Percentiles rank a stretch among this genome's conserved stretches.
Evolutionary conservation across 108 stramenopile species (phyloP).

Genomic region (Discostella stelligeroides): DNA sequence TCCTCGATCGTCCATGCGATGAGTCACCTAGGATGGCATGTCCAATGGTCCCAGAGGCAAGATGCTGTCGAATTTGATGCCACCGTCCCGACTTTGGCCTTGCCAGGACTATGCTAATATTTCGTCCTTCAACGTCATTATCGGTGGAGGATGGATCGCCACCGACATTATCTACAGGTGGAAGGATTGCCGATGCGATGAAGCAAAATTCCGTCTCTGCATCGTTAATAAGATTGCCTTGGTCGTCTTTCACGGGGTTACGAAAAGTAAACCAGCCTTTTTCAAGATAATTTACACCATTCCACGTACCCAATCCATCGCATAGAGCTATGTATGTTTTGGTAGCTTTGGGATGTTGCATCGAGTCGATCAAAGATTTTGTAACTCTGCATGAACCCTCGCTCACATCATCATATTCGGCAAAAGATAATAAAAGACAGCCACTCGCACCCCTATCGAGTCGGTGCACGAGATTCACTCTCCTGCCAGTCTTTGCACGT

Average conservation of each 20-base stretch:
- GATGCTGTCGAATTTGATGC: slow-evolving; percentile 73
- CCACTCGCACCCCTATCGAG: slow-evolving; percentile 59
- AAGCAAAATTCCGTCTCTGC: slow-evolving; percentile 39
- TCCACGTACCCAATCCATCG: slow-evolving; percentile 48
- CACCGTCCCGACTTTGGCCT: slow-evolving; percentile 51
- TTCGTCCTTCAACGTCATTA: slow-evolving; percentile 41
- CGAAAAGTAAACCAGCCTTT: slow-evolving; percentile 52
- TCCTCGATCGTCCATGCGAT: too few species aligned
- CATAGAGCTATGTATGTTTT: slow-evolving; percentile 57
- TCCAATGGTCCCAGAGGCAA: slow-evolving; percentile 44
- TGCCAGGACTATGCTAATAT: slow-evolving; percentile 35
- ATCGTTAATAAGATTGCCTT: slow-evolving; percentile 38
- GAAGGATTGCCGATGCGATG: slow-evolving; percentile 29
- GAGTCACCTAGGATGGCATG: too few species aligned
- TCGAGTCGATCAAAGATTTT: slow-evolving; percentile 44
- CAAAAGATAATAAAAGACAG: slow-evolving; percentile 50
- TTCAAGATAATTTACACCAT: slow-evolving; percentile 29
- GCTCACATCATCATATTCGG: slow-evolving; percentile 3
- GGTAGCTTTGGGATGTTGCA: slow-evolving; percentile 42
- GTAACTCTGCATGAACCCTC: slow-evolving; percentile 38
- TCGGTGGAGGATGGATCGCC: neutral
- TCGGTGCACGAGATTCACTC: slow-evolving; percentile 55
- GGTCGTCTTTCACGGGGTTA: slow-evolving; percentile 49
- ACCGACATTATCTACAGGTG: neutral
- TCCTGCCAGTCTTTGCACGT: slow-evolving; percentile 40